A percentile compares a stretch with the other conserved stretches of the same genome.
phyloP scores from a whole-genome alignment of 1,284 basidiomycete genomes.

The Papiliotrema flavescens region DNA sequence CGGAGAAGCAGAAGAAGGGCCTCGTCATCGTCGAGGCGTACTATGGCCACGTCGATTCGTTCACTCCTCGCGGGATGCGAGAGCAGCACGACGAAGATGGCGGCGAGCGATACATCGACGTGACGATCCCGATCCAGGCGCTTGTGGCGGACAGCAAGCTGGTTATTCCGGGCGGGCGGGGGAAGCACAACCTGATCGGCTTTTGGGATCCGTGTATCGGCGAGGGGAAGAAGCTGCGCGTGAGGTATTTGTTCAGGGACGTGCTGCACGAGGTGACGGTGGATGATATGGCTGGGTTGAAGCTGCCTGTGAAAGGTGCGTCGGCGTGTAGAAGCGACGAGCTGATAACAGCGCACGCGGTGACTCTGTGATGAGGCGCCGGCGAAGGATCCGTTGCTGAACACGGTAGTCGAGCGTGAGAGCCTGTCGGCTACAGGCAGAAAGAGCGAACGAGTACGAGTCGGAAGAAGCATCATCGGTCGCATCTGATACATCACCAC shows the following conservation, averaged over 20 bases:
- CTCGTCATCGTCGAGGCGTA: conserved; percentile 68
- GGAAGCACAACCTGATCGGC: conserved; percentile 51
- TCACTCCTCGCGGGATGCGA: conserved; percentile 54
- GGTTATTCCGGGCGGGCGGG: conserved; percentile 68
- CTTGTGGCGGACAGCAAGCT: conserved; percentile 74
- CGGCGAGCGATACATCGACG: conserved; percentile 62
- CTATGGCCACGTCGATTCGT: conserved; percentile 55
- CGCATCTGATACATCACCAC: too few species aligned
- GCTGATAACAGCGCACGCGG: not conserved
- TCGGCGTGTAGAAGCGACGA: not conserved
- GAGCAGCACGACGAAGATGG: conserved; percentile 32
- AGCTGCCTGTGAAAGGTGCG: conserved; percentile 66
- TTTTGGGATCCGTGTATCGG: conserved; percentile 50
- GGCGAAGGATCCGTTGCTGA: too few species aligned
- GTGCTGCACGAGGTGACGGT: conserved; percentile 70
- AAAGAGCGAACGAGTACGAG: too few species aligned
- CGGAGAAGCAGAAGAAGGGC: conserved; percentile 49
- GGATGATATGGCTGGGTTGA: conserved; percentile 64
- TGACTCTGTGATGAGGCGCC: too few species aligned
- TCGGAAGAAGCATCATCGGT: too few species aligned
- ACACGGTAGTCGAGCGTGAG: too few species aligned
- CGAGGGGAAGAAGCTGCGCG: conserved; percentile 55
- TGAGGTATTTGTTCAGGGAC: conserved; percentile 74
- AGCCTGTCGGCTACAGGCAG: too few species aligned
- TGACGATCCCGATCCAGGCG: conserved; percentile 75